A percentile compares a stretch with the other conserved stretches of the same genome.
These are phyloP conservation scores for Xylaria venustula DNA, from an alignment of 495 filamentous ascomycete species.

Conservation along the genomic window DNA sequence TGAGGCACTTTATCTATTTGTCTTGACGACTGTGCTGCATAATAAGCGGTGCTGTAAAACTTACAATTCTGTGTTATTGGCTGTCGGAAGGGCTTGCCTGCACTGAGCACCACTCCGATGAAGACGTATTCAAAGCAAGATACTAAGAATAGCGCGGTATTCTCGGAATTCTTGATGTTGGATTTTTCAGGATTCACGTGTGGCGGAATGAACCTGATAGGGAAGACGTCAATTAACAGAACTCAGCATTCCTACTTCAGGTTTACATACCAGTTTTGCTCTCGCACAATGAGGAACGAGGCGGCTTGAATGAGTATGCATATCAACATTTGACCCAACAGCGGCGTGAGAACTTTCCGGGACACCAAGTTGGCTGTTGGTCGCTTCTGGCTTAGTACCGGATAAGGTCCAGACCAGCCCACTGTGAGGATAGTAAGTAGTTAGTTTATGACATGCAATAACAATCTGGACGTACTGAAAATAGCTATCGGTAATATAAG, in stretches of 20 bases:
- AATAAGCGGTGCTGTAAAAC: slow-evolving; percentile 31
- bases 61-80: slow-evolving; percentile 76
- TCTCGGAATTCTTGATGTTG: slow-evolving; percentile 87
- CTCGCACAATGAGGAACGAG: slow-evolving; percentile 67
- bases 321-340: slow-evolving; percentile 85
- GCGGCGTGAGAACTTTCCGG: slow-evolving; percentile 84
- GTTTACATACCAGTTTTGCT: slow-evolving; percentile 68
- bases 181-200: slow-evolving; percentile 68
- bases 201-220: slow-evolving; percentile 73
- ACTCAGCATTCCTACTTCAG: background rate
- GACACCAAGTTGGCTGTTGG: slow-evolving; percentile 93
- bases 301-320: slow-evolving; percentile 75
- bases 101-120: slow-evolving; percentile 81
- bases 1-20: background rate
- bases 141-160: slow-evolving; percentile 82
- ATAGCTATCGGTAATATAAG: slow-evolving; percentile 96
- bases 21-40: background rate
- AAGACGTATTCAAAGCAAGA: slow-evolving; percentile 95
- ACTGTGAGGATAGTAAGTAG: slow-evolving; percentile 46
- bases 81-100: slow-evolving; percentile 85
- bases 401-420: slow-evolving; percentile 90
- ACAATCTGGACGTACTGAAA: slow-evolving; percentile 64
- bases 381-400: slow-evolving; percentile 73
- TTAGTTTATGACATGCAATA: slow-evolving; percentile 4
- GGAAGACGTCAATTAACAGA: background rate